Conservation (phyloP, 805 yeast genomes). For the Wickerhamiella nectarea region DNA sequence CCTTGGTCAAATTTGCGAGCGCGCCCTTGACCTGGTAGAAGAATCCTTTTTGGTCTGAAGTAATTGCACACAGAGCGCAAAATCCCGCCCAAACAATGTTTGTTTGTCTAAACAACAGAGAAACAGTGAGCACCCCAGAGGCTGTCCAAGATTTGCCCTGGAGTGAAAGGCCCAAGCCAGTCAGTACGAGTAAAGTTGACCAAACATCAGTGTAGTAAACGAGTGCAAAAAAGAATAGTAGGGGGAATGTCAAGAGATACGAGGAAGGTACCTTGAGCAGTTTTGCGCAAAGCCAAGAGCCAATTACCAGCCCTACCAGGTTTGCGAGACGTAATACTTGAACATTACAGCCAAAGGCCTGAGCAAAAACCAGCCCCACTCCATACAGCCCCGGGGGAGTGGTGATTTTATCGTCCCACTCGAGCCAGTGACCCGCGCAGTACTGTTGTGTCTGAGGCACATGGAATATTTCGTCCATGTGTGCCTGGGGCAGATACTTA, state of each 20-base stretch:
- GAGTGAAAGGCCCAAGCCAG: conserved; percentile 27
- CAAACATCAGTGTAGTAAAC: conserved; percentile 89
- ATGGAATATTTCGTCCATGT: conserved; percentile 71
- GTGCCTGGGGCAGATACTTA: conserved; percentile 19
- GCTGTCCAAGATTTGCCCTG: conserved; percentile 27
- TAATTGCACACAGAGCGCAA: conserved; percentile 22
- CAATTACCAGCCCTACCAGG: conserved; percentile 28
- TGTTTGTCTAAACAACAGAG: conserved; percentile 77
- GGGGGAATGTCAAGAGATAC: conserved; percentile 46
- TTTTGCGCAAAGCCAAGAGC: conserved; percentile 31
- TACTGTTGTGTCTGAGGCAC: conserved; percentile 62
- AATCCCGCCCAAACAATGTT: conserved; percentile 77
- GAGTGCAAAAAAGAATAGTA: conserved; percentile 56
- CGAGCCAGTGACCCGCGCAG: conserved; percentile 39
- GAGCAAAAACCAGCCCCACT: conserved; percentile 17
- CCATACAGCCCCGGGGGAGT: conserved; percentile 90
- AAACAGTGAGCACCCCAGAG: conserved; percentile 43
- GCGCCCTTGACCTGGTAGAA: conserved; percentile 3
- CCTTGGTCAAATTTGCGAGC: background rate
- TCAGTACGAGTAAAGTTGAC: conserved; percentile 60
- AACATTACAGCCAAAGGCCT: conserved; percentile 22
- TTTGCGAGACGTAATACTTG: conserved; percentile 42
- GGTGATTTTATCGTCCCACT: conserved; percentile 83
- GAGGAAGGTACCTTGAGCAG: conserved; percentile 30
- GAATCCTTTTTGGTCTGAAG: conserved; percentile 25